Evolutionary conservation across 208 protist species (phyloP).

Genomic region (Leptomonas pyrrhocoris): DNA sequence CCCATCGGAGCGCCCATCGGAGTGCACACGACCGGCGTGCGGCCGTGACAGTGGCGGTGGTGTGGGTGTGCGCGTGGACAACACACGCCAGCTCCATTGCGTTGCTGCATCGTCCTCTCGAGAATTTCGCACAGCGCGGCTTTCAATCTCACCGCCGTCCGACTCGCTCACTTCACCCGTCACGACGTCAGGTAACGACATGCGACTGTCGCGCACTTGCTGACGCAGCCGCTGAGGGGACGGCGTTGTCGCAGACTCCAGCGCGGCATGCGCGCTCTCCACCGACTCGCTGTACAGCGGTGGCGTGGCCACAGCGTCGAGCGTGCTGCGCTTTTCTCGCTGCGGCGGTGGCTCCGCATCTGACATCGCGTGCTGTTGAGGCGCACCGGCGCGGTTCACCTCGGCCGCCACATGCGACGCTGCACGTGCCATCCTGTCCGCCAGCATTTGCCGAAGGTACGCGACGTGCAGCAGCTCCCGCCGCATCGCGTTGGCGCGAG

Average conservation of each 20-base stretch:
- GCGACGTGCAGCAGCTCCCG: constrained; percentile 48
- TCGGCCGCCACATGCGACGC: background rate
- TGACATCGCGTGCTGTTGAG: background rate
- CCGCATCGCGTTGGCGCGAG: constrained; percentile 40
- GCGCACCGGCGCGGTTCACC: too few species aligned
- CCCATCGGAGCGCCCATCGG: too few species aligned
- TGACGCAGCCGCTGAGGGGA: constrained; percentile 16
- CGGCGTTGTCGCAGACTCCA: background rate
- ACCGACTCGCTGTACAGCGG: background rate
- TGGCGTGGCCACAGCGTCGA: background rate
- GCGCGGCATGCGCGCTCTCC: background rate
- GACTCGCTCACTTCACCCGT: background rate
- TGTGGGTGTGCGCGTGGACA: background rate
- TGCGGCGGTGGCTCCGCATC: background rate
- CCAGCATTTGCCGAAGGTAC: constrained; percentile 37
- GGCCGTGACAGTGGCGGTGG: constrained; percentile 5
- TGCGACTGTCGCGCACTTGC: constrained; percentile 16
- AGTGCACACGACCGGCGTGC: background rate
- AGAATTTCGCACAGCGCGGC: background rate
- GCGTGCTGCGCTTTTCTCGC: background rate
- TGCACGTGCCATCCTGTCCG: constrained; percentile 5
- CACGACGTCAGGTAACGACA: background rate
- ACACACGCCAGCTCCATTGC: background rate
- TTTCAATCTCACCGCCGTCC: constrained; percentile 17
- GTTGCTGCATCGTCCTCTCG: background rate